Conservation (phyloP, 2,329 filamentous ascomycete species). For the Aspergillus fumigatiaffinis region DNA sequence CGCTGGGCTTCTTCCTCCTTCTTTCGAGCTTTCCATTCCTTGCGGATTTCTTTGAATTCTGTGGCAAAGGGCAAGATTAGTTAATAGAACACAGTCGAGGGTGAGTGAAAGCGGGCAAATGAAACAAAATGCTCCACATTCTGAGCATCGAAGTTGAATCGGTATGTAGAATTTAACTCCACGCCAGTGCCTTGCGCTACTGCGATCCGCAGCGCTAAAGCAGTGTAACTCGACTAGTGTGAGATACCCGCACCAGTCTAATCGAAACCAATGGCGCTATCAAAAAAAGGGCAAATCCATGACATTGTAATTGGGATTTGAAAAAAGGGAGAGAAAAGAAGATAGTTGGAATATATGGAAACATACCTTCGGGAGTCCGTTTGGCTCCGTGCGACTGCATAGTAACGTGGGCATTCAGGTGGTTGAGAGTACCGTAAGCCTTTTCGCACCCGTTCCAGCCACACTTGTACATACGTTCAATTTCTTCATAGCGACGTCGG, state of each 20-base stretch:
- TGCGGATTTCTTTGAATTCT: constrained; percentile 99
- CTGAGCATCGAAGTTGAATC: constrained; percentile 12
- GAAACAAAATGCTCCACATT: constrained; percentile 3
- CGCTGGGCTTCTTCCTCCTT: constrained; percentile 93
- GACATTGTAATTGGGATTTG: constrained; percentile 14
- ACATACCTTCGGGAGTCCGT: constrained; percentile 91
- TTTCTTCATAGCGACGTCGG: constrained; percentile 90
- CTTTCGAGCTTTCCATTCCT: constrained; percentile 98
- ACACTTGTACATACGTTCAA: constrained; percentile 99
- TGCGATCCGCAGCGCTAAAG: constrained; percentile 50
- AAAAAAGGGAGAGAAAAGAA: constrained; percentile 6
- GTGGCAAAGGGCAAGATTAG: constrained; percentile 13
- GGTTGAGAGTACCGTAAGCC: constrained; percentile 95
- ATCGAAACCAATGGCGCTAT: constrained; percentile 32
- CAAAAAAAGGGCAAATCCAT: not conserved
- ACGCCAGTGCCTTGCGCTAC: constrained; percentile 48
- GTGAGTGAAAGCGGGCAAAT: constrained; percentile 2
- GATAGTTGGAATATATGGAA: constrained; percentile 25
- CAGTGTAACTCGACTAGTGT: constrained; percentile 47
- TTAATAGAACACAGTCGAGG: not conserved
- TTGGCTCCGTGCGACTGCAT: constrained; percentile 97
- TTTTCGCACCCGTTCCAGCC: constrained; percentile 99
- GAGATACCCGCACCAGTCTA: constrained; percentile 36
- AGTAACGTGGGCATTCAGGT: constrained; percentile 95
- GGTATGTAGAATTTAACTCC: constrained; percentile 41